phyloP scores from a whole-genome alignment of 371 early-diverging fungal species.

The Mucor velutinosus region DNA sequence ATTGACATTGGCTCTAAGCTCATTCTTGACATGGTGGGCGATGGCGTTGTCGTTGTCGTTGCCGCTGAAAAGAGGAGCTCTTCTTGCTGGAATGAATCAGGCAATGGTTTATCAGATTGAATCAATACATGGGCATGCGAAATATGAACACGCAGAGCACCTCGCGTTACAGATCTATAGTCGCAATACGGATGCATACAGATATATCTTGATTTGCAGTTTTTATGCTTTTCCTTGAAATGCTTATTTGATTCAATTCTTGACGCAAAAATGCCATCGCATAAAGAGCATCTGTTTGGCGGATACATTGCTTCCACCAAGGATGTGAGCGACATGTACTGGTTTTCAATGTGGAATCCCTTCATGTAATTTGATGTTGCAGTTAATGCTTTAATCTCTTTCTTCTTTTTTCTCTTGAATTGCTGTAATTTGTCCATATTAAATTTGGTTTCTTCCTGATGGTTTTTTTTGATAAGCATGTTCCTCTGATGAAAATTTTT shows the following conservation, averaged over 20 bases:
- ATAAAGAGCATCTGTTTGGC: constrained; percentile 29
- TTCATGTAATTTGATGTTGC: constrained; percentile 15
- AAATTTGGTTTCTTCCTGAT: not conserved
- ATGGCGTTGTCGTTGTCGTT: not conserved
- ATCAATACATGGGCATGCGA: constrained; percentile 20
- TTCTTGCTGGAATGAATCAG: not conserved
- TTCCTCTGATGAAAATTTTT: not conserved
- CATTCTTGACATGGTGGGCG: not conserved
- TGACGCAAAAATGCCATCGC: constrained; percentile 23
- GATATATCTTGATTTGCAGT: constrained; percentile 21
- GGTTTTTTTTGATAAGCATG: not conserved
- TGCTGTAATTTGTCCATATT: constrained; percentile 1
- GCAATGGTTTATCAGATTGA: constrained; percentile 3
- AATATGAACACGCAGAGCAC: constrained; percentile 34
- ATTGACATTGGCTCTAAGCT: not conserved
- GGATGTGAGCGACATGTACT: constrained; percentile 26
- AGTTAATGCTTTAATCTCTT: constrained; percentile 8
- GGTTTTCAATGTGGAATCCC: constrained; percentile 23
- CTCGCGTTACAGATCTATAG: constrained; percentile 23
- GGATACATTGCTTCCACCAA: constrained; percentile 38
- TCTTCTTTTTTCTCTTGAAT: constrained; percentile 5
- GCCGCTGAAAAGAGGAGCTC: not conserved
- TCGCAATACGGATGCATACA: constrained; percentile 40
- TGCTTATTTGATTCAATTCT: constrained; percentile 22
- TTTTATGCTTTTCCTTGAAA: constrained; percentile 21